Percentiles rank a stretch among this genome's conserved stretches.
These are phyloP conservation scores for Podila epicladia DNA, from an alignment of 192 early-diverging fungal species.

Conservation along the genomic window DNA sequence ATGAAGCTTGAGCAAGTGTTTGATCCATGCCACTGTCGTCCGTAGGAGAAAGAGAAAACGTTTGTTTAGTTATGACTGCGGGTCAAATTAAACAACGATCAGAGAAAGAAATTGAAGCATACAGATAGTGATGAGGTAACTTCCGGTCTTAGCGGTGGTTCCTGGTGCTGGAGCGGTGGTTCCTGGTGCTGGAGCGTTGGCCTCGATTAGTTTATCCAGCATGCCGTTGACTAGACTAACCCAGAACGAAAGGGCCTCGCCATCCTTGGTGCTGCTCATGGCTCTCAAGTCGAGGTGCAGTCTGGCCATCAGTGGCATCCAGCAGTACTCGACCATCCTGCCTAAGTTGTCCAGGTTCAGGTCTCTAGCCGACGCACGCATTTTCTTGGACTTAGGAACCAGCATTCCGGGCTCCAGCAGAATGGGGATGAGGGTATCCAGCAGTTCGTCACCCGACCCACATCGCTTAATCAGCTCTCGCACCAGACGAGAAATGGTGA, in stretches of 20 bases:
- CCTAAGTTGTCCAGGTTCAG: conserved; percentile 28
- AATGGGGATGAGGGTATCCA: conserved; percentile 21
- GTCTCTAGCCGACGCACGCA: conserved; percentile 18
- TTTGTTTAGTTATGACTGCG: too few relatives aligned
- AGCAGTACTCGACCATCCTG: conserved; percentile 31
- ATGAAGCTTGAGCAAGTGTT: conserved; percentile 31
- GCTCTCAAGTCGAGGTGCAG: conserved; percentile 9
- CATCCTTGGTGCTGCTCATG: conserved; percentile 20
- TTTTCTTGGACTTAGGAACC: conserved; percentile 32
- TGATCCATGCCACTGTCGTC: conserved; percentile 43
- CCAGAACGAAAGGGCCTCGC: conserved; percentile 34
- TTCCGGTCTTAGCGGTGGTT: conserved; percentile 29
- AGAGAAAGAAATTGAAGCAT: background rate
- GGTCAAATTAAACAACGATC: background rate
- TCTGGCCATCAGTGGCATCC: conserved; percentile 44
- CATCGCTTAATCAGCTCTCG: conserved; percentile 41
- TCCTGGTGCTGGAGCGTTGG: conserved; percentile 18
- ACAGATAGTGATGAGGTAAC: conserved; percentile 42
- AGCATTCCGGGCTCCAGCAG: conserved; percentile 42
- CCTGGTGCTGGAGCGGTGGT: conserved; percentile 16
- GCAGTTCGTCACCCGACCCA: conserved; percentile 36
- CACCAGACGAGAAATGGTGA: conserved; percentile 9
- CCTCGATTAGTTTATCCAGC: conserved; percentile 36
- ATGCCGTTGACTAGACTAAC: conserved; percentile 28
- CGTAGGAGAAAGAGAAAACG: background rate